Conservation (phyloP, 2,329 filamentous ascomycete species). For the Microcyclospora pomicola region DNA sequence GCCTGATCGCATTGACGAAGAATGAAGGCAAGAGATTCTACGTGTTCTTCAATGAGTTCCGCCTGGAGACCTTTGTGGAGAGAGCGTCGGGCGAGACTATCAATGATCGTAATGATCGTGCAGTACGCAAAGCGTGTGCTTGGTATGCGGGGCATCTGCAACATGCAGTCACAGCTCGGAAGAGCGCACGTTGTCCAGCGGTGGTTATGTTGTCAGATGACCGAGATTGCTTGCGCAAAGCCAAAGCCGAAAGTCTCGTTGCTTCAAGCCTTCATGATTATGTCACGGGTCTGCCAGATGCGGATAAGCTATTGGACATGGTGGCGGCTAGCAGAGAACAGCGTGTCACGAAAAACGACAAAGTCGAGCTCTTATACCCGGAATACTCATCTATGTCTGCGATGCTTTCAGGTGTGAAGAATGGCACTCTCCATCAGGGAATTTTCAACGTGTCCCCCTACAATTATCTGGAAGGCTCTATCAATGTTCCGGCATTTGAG, state of each 20-base stretch:
- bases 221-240: constrained; percentile 70
- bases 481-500: constrained; percentile 80
- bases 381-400: constrained; percentile 83
- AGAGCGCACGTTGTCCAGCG: constrained; percentile 47
- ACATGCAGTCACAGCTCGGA: constrained; percentile 42
- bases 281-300: constrained; percentile 69
- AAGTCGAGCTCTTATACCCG: constrained; percentile 63
- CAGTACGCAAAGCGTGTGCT: constrained; percentile 68
- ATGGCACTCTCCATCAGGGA: constrained; percentile 80
- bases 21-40: constrained; percentile 97
- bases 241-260: constrained; percentile 58
- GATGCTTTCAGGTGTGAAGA: constrained; percentile 87
- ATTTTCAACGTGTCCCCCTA: constrained; percentile 94
- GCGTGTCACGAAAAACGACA: constrained; percentile 49
- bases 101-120: constrained; percentile 92
- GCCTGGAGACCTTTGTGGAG: constrained; percentile 74
- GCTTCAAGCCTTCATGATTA: constrained; percentile 58
- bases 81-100: constrained; percentile 69
- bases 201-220: constrained; percentile 94
- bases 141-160: constrained; percentile 83
- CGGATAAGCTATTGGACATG: constrained; percentile 81
- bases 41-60: constrained; percentile 98
- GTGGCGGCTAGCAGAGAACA: constrained; percentile 66
- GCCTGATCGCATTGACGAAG: constrained; percentile 76
- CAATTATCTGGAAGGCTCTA: constrained; percentile 90